Evolutionary conservation across 371 early-diverging fungal species (phyloP).

Genomic region (Mucor indicus): DNA sequence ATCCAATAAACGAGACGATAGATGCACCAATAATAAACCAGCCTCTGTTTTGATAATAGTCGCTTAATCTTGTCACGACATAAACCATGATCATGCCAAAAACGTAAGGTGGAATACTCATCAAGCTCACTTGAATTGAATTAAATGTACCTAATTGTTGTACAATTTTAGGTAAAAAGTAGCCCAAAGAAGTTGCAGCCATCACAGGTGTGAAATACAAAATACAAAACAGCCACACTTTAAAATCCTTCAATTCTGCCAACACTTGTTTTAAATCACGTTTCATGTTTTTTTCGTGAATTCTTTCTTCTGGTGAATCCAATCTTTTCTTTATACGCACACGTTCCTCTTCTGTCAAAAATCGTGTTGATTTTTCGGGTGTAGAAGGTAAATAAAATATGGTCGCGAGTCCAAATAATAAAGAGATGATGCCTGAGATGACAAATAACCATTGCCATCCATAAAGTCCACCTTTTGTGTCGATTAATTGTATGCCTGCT

Average conservation of each 20-base stretch:
- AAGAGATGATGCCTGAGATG: constrained; percentile 34
- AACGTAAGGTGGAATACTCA: constrained; percentile 48
- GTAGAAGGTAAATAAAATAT: constrained; percentile 40
- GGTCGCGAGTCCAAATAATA: constrained; percentile 40
- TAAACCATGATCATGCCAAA: constrained; percentile 46
- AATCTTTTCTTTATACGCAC: constrained; percentile 20
- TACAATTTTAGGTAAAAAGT: constrained; percentile 47
- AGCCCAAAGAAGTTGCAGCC: constrained; percentile 50
- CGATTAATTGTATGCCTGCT: constrained; percentile 43
- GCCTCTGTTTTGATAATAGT: constrained; percentile 30
- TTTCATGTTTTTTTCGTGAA: constrained; percentile 9
- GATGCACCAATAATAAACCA: constrained; percentile 46
- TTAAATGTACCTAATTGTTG: constrained; percentile 40
- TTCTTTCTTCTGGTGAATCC: constrained; percentile 1
- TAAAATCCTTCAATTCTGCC: constrained; percentile 32
- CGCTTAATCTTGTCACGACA: constrained; percentile 34
- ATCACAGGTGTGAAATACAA: constrained; percentile 51
- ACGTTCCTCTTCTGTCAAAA: constrained; percentile 38
- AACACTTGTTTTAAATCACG: constrained; percentile 18
- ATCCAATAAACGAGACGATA: constrained; percentile 32
- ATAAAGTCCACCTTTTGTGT: constrained; percentile 37
- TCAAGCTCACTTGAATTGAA: constrained; percentile 46
- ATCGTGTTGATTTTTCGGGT: constrained; percentile 37
- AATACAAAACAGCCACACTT: constrained; percentile 42
- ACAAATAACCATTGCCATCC: constrained; percentile 53